Evolutionary conservation across 495 filamentous ascomycete genomes (phyloP).

Genomic region (Penicillium crystallinum): DNA sequence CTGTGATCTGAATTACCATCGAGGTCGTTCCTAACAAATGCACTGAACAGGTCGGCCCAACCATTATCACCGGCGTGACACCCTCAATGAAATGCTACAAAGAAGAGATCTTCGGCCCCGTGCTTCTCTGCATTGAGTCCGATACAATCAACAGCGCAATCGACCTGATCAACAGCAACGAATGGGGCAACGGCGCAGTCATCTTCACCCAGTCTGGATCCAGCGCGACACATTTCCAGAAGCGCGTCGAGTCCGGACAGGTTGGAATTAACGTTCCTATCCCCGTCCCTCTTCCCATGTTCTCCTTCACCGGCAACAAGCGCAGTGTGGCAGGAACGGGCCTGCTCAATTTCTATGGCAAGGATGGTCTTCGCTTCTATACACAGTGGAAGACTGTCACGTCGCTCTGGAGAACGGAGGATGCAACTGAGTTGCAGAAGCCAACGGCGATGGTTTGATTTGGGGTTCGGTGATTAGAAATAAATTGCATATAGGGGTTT

Average conservation of each 20-base stretch:
- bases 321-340: slow-evolving; percentile 81
- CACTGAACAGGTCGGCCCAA: slow-evolving; percentile 65
- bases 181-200: slow-evolving; percentile 66
- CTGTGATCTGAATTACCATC: background rate
- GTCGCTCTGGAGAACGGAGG: slow-evolving; percentile 79
- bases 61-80: slow-evolving; percentile 89
- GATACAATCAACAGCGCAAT: slow-evolving; percentile 77
- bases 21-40: background rate
- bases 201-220: slow-evolving; percentile 62
- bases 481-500: background rate
- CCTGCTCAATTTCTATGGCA: slow-evolving; percentile 92
- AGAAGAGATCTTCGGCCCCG: slow-evolving; percentile 96
- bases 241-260: slow-evolving; percentile 55
- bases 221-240: slow-evolving; percentile 59
- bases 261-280: slow-evolving; percentile 65
- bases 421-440: slow-evolving; percentile 43
- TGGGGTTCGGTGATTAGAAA: background rate
- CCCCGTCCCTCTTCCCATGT: slow-evolving; percentile 88
- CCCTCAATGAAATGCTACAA: slow-evolving; percentile 89
- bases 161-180: slow-evolving; percentile 59
- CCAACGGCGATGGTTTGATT: background rate
- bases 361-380: slow-evolving; percentile 86
- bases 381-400: slow-evolving; percentile 98
- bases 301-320: slow-evolving; percentile 99
- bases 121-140: slow-evolving; percentile 55